These are phyloP conservation scores for Hanseniaspora nectarophila DNA, from an alignment of 805 yeast species.

Conservation along the genomic window DNA sequence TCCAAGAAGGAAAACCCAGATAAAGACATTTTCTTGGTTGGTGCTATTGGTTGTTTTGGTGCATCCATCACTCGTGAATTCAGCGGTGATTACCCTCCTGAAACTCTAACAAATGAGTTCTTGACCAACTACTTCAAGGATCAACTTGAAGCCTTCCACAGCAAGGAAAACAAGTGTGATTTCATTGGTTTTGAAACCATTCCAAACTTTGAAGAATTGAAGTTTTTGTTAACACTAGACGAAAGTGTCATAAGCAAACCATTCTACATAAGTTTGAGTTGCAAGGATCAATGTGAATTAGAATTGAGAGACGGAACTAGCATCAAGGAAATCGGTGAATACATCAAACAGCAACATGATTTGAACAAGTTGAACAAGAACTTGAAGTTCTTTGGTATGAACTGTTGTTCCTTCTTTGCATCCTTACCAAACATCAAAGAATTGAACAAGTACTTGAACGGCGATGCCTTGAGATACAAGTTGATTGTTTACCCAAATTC, in stretches of 20 bases:
- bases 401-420: slow-evolving; percentile 40
- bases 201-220: slow-evolving; percentile 50
- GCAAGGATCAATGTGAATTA: slow-evolving; percentile 24
- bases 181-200: slow-evolving; percentile 60
- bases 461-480: background rate
- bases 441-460: slow-evolving; percentile 1
- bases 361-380: slow-evolving; percentile 1
- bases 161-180: slow-evolving; percentile 34
- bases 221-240: slow-evolving; percentile 34
- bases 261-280: slow-evolving; percentile 37
- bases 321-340: background rate
- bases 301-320: slow-evolving; percentile 42
- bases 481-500: slow-evolving; percentile 50
- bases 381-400: slow-evolving; percentile 38
- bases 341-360: background rate
- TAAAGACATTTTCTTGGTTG: slow-evolving; percentile 24
- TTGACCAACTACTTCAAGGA: slow-evolving; percentile 21
- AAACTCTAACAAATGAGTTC: slow-evolving; percentile 24
- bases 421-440: slow-evolving; percentile 3
- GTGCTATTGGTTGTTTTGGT: slow-evolving; percentile 52
- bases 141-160: slow-evolving; percentile 40
- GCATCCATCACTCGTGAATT: slow-evolving; percentile 38
- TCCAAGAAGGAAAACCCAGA: background rate
- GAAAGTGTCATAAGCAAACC: slow-evolving; percentile 32
- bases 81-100: slow-evolving; percentile 46